Evolutionary conservation across 2,329 filamentous ascomycete genomes (phyloP).

Genomic region (Pseudogymnoascus sp.): DNA sequence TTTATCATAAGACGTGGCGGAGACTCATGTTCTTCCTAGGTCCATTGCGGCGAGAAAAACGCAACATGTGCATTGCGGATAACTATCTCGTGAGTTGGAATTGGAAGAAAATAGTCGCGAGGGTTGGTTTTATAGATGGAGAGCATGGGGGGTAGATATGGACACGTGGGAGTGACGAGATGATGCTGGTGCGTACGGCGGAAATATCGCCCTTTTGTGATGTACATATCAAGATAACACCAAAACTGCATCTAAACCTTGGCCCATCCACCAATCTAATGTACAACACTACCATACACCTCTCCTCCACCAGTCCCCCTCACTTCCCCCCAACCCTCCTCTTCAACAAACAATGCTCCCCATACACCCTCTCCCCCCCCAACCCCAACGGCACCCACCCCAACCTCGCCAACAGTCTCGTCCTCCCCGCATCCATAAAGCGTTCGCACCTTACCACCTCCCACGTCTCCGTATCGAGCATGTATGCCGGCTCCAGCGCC

Average conservation of each 20-base stretch:
- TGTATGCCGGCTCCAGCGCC: constrained; percentile 71
- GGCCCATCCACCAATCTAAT: constrained; percentile 64
- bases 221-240: not conserved
- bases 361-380: constrained; percentile 61
- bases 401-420: constrained; percentile 64
- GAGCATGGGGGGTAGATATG: not conserved
- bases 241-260: not conserved
- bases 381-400: constrained; percentile 74
- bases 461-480: constrained; percentile 69
- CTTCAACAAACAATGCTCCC: constrained; percentile 83
- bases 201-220: constrained; percentile 66
- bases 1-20: too few relatives aligned
- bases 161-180: not conserved
- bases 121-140: not conserved
- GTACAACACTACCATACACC: constrained; percentile 51
- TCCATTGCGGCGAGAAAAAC: too few relatives aligned
- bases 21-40: too few relatives aligned
- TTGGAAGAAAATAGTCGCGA: not conserved
- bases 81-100: not conserved
- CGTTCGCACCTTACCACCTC: constrained; percentile 64
- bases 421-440: constrained; percentile 75
- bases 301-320: not conserved
- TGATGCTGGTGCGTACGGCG: constrained; percentile 48
- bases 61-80: too few relatives aligned
- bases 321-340: constrained; percentile 43